Evolutionary conservation across 805 yeast species (phyloP), one percentile per base, ranked within the genome.

Genomic region (Schizosaccharomyces octosporus): DNA sequence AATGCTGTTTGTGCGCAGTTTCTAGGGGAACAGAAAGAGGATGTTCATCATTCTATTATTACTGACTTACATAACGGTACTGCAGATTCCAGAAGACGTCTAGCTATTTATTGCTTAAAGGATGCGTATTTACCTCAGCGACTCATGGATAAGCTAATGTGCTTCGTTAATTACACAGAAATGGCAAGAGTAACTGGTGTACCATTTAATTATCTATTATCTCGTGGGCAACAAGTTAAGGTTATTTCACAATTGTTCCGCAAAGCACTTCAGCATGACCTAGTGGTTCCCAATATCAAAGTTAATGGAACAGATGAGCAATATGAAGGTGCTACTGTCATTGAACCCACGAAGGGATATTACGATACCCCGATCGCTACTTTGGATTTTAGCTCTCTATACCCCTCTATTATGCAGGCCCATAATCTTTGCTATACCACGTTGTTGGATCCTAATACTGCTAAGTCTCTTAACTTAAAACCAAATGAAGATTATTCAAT

Each of bases 111-210:
- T 71, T 93, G 99, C 77, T 75, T 93, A 67, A 93, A 93, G 68
- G 99, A 93, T 76, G 96, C 98, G 0, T 89, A 84, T 68, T 75
- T 93, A 58, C 98, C 98, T 0, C 69, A 93, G 66, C 75, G 98
- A 65, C 76, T 93, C 45, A 72, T 89, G 67, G 97, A 90, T 65
- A 94, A 90, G 68, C 77, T 93, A 61, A 94, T 93, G 98, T 88
- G 97, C 67, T 75, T 93, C 64, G 95, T 94, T 64, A 93, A 93
- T 69, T 93, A 93, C 72, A 90, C 97, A 0, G 99, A 93, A 73
- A 93, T 93, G 99, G 97, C 98, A 1, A 83, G 99, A 75, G 99
- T 93, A 32, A 93, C 98, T 0, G 99, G 99, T 65, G 97, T 93
- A 11, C 98, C 99, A 0, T 87, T 93, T 68, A 84, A 96, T 0